Conservation (phyloP, 495 filamentous ascomycete genomes). For the Filosporella fistucella region DNA sequence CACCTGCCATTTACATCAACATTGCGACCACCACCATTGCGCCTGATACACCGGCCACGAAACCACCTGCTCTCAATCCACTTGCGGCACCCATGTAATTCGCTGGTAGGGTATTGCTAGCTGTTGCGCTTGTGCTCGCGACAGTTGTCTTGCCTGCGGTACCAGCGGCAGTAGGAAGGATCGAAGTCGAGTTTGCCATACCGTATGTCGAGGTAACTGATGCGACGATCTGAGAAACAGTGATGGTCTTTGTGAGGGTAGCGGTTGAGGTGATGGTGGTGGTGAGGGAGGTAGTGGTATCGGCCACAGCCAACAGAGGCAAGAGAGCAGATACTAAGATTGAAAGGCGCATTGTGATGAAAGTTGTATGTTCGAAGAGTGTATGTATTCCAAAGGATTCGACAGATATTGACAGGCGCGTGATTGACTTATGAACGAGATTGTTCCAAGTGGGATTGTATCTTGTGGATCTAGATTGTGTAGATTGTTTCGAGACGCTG, state of each 20-base stretch:
- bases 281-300: slow-evolving; percentile 22
- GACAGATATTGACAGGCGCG: too few species aligned
- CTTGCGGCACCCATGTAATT: slow-evolving; percentile 29
- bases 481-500: slow-evolving; percentile 8
- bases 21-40: slow-evolving; percentile 40
- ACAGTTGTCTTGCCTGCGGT: slow-evolving; percentile 16
- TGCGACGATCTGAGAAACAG: slow-evolving; percentile 34
- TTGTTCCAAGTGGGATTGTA: too few species aligned
- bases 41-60: slow-evolving; percentile 35
- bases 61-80: slow-evolving; percentile 30
- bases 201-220: slow-evolving; percentile 26
- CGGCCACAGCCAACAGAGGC: slow-evolving; percentile 32
- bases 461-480: too few species aligned
- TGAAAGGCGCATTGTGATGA: slow-evolving; percentile 34
- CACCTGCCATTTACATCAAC: slow-evolving; percentile 30
- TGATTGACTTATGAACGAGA: too few species aligned
- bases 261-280: slow-evolving; percentile 42
- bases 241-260: slow-evolving; percentile 49
- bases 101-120: slow-evolving; percentile 15
- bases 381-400: too few species aligned
- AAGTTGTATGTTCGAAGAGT: slow-evolving; percentile 3
- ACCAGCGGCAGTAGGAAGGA: slow-evolving; percentile 22
- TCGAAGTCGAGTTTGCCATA: slow-evolving; percentile 22
- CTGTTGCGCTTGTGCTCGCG: slow-evolving; percentile 15
- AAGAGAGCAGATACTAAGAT: slow-evolving; percentile 35